These are phyloP conservation scores for Thyridium curvatum DNA, from an alignment of 2,329 filamentous ascomycete species.

Conservation along the genomic window DNA sequence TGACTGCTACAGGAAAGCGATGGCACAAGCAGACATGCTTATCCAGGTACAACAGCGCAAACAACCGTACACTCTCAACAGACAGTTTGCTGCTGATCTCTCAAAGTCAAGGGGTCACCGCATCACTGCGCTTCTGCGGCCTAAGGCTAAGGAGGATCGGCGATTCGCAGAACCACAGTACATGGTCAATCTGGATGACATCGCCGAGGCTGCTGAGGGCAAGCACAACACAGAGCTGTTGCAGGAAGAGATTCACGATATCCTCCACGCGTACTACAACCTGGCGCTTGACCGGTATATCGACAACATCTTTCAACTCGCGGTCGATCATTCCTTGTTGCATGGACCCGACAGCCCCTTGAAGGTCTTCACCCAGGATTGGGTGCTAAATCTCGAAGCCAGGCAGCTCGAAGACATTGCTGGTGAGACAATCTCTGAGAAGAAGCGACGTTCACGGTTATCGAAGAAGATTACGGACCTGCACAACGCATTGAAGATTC, in stretches of 20 bases:
- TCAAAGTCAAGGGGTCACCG: conserved; percentile 16
- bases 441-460: no score
- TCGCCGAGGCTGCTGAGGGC: conserved; percentile 1
- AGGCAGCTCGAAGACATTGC: not conserved
- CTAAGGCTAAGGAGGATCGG: conserved; percentile 1
- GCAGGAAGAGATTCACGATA: conserved; percentile 49
- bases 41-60: conserved; percentile 41
- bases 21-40: conserved; percentile 43
- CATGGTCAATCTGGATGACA: not conserved
- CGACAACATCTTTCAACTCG: conserved; percentile 53
- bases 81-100: conserved; percentile 39
- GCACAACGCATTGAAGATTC: no score
- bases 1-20: conserved; percentile 36
- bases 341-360: conserved; percentile 42
- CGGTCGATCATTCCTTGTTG: conserved; percentile 49
- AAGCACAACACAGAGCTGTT: conserved; percentile 10
- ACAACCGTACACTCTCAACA: conserved; percentile 42
- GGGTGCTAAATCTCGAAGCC: conserved; percentile 38
- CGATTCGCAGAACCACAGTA: not conserved
- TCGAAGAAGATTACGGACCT: no score
- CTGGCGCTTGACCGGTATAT: conserved; percentile 55
- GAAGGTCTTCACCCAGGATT: conserved; percentile 41
- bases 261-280: conserved; percentile 54
- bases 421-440: not conserved
- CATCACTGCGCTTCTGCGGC: conserved; percentile 9